Evolutionary conservation across 805 yeast genomes (phyloP).

Genomic region (Candida rishiriensis): DNA sequence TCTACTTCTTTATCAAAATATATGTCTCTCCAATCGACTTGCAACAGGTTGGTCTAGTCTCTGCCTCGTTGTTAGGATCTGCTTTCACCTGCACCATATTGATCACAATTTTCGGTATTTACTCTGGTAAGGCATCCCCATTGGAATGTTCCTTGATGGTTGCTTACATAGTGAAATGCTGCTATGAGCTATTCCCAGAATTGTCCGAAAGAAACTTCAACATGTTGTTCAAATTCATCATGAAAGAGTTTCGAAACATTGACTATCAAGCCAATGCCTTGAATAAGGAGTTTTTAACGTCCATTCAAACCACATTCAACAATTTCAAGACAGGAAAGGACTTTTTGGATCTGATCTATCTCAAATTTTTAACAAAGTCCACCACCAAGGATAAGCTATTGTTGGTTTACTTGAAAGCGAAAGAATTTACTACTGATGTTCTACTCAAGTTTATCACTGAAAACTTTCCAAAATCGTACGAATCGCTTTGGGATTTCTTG

Average conservation of each 20-base stretch:
- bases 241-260: slow-evolving; percentile 32
- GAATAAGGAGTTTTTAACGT: slow-evolving; percentile 30
- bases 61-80: slow-evolving; percentile 84
- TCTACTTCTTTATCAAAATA: slow-evolving; percentile 77
- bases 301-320: slow-evolving; percentile 27
- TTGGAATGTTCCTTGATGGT: slow-evolving; percentile 81
- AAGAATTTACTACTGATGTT: slow-evolving; percentile 24
- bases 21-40: slow-evolving; percentile 70
- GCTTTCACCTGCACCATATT: slow-evolving; percentile 71
- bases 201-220: slow-evolving; percentile 48
- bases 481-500: slow-evolving; percentile 50
- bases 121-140: slow-evolving; percentile 82
- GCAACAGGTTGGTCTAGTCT: slow-evolving; percentile 56
- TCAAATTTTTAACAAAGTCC: slow-evolving; percentile 13
- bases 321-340: slow-evolving; percentile 19
- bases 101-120: slow-evolving; percentile 77
- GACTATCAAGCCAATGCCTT: slow-evolving; percentile 29
- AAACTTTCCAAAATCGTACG: slow-evolving; percentile 48
- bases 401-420: slow-evolving; percentile 17
- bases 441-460: slow-evolving; percentile 42
- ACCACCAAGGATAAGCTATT: slow-evolving; percentile 16
- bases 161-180: slow-evolving; percentile 88
- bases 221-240: slow-evolving; percentile 30
- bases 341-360: slow-evolving; percentile 12
- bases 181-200: slow-evolving; percentile 90